Evolutionary conservation across 2,329 filamentous ascomycete genomes (phyloP).

Genomic region (Lomentospora prolificans): DNA sequence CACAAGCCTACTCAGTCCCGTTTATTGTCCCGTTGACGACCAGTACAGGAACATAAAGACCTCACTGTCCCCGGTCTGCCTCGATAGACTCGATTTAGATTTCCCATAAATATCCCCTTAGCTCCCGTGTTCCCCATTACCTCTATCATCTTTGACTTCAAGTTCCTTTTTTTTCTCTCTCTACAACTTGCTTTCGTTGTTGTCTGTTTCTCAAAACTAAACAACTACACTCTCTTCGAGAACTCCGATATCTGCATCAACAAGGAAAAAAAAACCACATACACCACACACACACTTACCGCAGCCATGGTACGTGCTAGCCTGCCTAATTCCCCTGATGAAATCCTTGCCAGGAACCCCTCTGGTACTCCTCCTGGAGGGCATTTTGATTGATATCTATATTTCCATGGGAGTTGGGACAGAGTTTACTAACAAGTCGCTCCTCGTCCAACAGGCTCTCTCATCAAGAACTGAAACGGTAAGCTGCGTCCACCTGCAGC

Average conservation of each 20-base stretch:
- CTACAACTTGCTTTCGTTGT: not conserved
- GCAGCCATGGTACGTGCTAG: slow-evolving; percentile 9
- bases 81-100: not conserved
- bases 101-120: slow-evolving; percentile 5
- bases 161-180: not conserved
- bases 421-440: not conserved
- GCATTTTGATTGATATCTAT: not conserved
- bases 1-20: slow-evolving; percentile 5
- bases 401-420: not conserved
- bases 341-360: not conserved
- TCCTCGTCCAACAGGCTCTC: slow-evolving; percentile 1
- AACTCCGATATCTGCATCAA: not conserved
- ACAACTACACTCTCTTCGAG: not conserved
- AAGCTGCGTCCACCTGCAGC: slow-evolving; percentile 1
- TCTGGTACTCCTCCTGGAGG: not conserved
- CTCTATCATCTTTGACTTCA: not conserved
- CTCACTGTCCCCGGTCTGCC: not conserved
- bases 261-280: not conserved
- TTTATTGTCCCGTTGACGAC: slow-evolving; percentile 1
- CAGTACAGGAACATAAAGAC: slow-evolving; percentile 7
- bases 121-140: not conserved
- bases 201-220: not conserved
- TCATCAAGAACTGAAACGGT: slow-evolving; percentile 7
- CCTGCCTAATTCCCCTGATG: too few species aligned
- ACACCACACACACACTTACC: slow-evolving; percentile 8